Evolutionary conservation across 140 eudicot genomes (phyloP).

Genomic region (Flaveria floridana): DNA sequence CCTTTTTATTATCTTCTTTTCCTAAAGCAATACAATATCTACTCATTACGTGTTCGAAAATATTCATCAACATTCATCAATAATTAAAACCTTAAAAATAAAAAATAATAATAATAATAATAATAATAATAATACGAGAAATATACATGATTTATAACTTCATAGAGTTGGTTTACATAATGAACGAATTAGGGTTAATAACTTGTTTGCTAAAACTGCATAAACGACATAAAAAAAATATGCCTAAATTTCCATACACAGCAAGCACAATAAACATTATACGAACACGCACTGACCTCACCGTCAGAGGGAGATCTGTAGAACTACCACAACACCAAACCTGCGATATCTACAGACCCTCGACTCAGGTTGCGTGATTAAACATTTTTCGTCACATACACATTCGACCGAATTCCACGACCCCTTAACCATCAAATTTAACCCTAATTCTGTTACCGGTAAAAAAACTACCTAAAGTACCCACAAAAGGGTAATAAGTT

Average conservation of each 20-base stretch:
- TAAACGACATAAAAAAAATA: too few species aligned
- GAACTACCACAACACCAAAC: slow-evolving; percentile 33
- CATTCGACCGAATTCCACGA: slow-evolving; percentile 26
- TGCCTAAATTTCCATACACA: too few species aligned
- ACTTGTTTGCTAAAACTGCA: too few species aligned
- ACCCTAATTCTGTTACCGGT: slow-evolving; percentile 36
- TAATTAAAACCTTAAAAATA: too few species aligned
- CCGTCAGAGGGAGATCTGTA: slow-evolving; percentile 32
- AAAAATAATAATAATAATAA: background rate
- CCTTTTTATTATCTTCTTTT: background rate
- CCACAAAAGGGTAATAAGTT: slow-evolving; percentile 28
- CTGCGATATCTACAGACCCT: slow-evolving; percentile 46
- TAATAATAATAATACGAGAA: too few species aligned
- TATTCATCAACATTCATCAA: background rate
- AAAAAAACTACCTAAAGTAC: slow-evolving; percentile 27
- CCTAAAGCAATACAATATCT: background rate
- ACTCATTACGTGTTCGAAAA: background rate
- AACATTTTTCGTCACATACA: slow-evolving; percentile 30
- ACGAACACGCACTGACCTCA: slow-evolving; percentile 27
- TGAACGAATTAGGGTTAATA: too few species aligned
- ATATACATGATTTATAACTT: too few species aligned
- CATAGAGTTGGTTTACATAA: too few species aligned
- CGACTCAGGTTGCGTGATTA: slow-evolving; percentile 36
- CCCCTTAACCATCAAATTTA: slow-evolving; percentile 38
- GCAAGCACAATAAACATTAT: background rate